Percentiles rank a stretch among this genome's conserved stretches.
These are phyloP conservation scores for Oryza meridionalis DNA, from an alignment of 176 grass and related monocot genomes.

Conservation along the genomic window DNA sequence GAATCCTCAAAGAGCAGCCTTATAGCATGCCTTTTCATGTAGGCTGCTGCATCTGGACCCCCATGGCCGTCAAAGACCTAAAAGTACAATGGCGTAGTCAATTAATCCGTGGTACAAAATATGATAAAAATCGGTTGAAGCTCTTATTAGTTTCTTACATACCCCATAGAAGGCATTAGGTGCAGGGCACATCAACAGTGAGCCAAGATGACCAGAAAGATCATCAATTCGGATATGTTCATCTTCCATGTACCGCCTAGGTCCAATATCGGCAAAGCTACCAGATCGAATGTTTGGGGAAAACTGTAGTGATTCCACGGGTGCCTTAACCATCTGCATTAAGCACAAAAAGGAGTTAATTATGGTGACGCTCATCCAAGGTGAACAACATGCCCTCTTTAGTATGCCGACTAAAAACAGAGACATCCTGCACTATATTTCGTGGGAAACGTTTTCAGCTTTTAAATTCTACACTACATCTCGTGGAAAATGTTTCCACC, in stretches of 20 bases:
- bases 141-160: background rate
- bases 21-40: conserved; percentile 78
- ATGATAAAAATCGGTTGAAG: background rate
- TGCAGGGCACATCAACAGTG: conserved; percentile 53
- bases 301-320: conserved; percentile 44
- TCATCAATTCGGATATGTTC: conserved; percentile 90
- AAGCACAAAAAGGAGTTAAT: conserved; percentile 33
- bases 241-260: conserved; percentile 83
- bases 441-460: background rate
- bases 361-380: background rate
- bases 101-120: conserved; percentile 22
- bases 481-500: background rate
- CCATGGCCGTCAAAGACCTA: conserved; percentile 98
- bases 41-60: conserved; percentile 80
- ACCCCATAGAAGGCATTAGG: conserved; percentile 94
- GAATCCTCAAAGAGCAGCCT: conserved; percentile 74
- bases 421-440: background rate
- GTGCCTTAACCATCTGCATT: conserved; percentile 53
- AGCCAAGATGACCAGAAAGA: conserved; percentile 70
- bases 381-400: background rate
- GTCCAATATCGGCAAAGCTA: conserved; percentile 85
- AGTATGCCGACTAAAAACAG: background rate
- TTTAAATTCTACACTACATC: background rate
- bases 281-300: conserved; percentile 75
- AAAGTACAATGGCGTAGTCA: background rate